Evolutionary conservation across 495 filamentous ascomycete genomes (phyloP), one percentile per base, ranked within the genome.

Genomic region (Penicillium crystallinum): DNA sequence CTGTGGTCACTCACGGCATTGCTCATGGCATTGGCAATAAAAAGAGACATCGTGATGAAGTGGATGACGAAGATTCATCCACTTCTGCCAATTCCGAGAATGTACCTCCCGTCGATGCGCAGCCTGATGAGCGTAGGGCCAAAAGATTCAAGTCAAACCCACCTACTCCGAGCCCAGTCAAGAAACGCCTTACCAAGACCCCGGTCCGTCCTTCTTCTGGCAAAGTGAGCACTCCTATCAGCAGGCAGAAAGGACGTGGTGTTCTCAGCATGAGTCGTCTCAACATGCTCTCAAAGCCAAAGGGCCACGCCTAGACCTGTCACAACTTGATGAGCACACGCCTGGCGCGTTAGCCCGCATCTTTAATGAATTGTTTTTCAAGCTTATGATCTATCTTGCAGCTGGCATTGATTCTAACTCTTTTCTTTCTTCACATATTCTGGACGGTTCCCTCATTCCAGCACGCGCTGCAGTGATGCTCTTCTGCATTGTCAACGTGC

Each of bases 1-100:
- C 66, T 0, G 70, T 79, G 10, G 72, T 87, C 29, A 77, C 84
- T 5, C 85, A 90, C 58, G 87, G 87, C 29, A 81, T 87, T 42
- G 79, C 84, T 8, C 87, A 90, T 62, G 87, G 87, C 29, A 81
- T 91, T 61, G 61, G 69, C 3, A 89, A 86, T 70, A 89, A 91
- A 74, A 90, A 89, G 72, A 77, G 86, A 39, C 77, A 78, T 49
- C 78, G 82, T 14, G 74, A 72, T 37, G 65, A 74, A 3, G 53
- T 58, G 8, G 85, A 58, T 74, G 69, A 72, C 27, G 66, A 70
- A n/a, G 61, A 63, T 12, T 66, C 82, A 31, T 77, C 83, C 2
- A 81, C 83, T 56, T 48, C 62, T 36, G 63, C 78, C 14, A 31
- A 58, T 53, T 27, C 59, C 9, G 68, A 81, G 67, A 73, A 76